Base-by-base conservation (phyloP, 768 basidiomycete species). In the Udeniomyces megalosporus region DNA sequence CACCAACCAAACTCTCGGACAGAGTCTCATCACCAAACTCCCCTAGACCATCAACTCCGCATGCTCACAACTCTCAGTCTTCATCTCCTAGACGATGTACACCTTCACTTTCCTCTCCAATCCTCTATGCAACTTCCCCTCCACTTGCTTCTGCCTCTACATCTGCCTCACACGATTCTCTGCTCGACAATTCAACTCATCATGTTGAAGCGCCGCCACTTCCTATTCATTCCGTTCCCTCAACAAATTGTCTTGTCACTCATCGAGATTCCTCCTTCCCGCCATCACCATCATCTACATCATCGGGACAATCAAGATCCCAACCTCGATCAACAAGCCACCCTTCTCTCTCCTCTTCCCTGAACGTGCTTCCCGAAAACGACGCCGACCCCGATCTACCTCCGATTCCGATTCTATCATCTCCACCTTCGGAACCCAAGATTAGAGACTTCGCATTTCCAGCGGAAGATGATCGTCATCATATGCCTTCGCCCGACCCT, bases 371-470 rank as follows among this genome's bases (percentile, higher is more conserved):
- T n/a, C n/a, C n/a, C n/a, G n/a, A n/a, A n/a, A n/a, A n/a, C n/a
- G n/a, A n/a, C n/a, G 38, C 50, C n/a, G 50, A 52, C 22, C 26
- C 50, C n/a, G 47, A 48, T 52, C 7, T 26, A 15, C 31, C 50
- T 22, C 50, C 50, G 24, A 8, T 8, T 6, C 26, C 24, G 17
- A 52, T 28, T 26, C 6, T 31, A 26, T n/a, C n/a, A n/a, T 14
- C 50, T 15, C 11, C 11, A 20, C 31, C 50, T 12, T 31, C 50
- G 15, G 17, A 20, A 3, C 24, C 31, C 17, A 52, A 52, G n/a
- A 60, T 60, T 34, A 12, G 49, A 34, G 58, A 60, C 28, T 60
- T 51, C 34, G 58, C 58, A 3, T 60, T 50, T 26, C 24, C 22
- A 11, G 14, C 48, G 10, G 17, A 17, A 4, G 50, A 60, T 24